Conservation (phyloP, 192 early-diverging fungal species). For the Jimgerdemannia flammicorona region DNA sequence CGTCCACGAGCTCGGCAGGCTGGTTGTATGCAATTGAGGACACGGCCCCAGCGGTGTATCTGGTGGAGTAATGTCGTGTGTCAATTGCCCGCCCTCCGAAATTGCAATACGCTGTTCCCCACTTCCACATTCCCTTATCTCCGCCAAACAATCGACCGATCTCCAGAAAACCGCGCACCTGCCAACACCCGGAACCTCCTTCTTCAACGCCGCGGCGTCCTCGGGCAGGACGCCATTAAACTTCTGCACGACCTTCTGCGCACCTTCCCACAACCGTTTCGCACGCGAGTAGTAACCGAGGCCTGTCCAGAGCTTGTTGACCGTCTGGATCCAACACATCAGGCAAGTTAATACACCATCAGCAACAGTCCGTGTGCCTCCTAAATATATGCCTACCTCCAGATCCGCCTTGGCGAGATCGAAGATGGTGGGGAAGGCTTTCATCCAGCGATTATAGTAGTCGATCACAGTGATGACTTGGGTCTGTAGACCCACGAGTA, state of each 20-base stretch:
- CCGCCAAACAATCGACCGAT: neutral
- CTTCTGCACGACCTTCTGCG: conserved; percentile 50
- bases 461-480: conserved; percentile 68
- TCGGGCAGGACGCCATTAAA: conserved; percentile 55
- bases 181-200: conserved; percentile 63
- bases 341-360: neutral
- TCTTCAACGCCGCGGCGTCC: conserved; percentile 47
- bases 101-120: no score
- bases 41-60: conserved; percentile 73
- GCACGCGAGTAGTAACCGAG: conserved; percentile 79
- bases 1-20: conserved; percentile 65
- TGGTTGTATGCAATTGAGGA: conserved; percentile 64
- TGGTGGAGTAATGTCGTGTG: neutral
- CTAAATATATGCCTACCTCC: conserved; percentile 31
- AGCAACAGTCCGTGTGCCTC: neutral
- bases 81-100: neutral
- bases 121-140: neutral
- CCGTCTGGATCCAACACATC: conserved; percentile 13
- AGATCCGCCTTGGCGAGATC: conserved; percentile 59
- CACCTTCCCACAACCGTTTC: conserved; percentile 60
- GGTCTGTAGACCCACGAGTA: conserved; percentile 32
- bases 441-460: conserved; percentile 70
- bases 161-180: neutral
- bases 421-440: conserved; percentile 64
- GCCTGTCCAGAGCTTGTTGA: conserved; percentile 67